phyloP scores from a whole-genome alignment of 1,139 yeast species.

The Taiozyma sp. region DNA sequence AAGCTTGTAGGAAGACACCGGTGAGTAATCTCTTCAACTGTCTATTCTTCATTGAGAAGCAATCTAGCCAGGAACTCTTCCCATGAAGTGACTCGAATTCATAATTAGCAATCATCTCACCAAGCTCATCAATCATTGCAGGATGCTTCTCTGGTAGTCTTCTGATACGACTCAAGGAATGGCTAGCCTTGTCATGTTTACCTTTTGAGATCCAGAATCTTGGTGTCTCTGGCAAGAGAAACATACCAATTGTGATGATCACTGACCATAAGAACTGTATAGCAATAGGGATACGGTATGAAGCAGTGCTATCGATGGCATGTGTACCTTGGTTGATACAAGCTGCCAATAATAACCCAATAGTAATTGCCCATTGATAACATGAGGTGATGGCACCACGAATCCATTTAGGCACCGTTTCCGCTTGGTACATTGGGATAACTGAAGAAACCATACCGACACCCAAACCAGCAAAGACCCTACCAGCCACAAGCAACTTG shows the following conservation, averaged over 20 bases:
- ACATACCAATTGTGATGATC: slow-evolving; percentile 49
- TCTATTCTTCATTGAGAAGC: slow-evolving; percentile 25
- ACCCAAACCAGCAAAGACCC: slow-evolving; percentile 61
- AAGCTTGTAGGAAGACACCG: slow-evolving; percentile 43
- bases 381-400: slow-evolving; percentile 69
- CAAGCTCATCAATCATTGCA: slow-evolving; percentile 35
- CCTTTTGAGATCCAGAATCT: slow-evolving; percentile 52
- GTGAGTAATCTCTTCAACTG: slow-evolving; percentile 34
- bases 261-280: slow-evolving; percentile 54
- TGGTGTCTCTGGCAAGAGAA: slow-evolving; percentile 66
- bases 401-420: slow-evolving; percentile 62
- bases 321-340: slow-evolving; percentile 65
- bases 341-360: slow-evolving; percentile 67
- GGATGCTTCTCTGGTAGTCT: slow-evolving; percentile 37
- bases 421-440: slow-evolving; percentile 66
- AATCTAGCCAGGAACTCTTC: slow-evolving; percentile 33
- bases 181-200: slow-evolving; percentile 40
- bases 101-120: slow-evolving; percentile 38
- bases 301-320: slow-evolving; percentile 42
- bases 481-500: slow-evolving; percentile 49
- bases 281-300: slow-evolving; percentile 61
- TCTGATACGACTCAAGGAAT: slow-evolving; percentile 39
- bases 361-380: slow-evolving; percentile 64
- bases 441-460: slow-evolving; percentile 66
- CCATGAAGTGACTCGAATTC: slow-evolving; percentile 37